Evolutionary conservation across 75 land plant genomes (phyloP).

Genomic region (Chamaecyparis obtusa): DNA sequence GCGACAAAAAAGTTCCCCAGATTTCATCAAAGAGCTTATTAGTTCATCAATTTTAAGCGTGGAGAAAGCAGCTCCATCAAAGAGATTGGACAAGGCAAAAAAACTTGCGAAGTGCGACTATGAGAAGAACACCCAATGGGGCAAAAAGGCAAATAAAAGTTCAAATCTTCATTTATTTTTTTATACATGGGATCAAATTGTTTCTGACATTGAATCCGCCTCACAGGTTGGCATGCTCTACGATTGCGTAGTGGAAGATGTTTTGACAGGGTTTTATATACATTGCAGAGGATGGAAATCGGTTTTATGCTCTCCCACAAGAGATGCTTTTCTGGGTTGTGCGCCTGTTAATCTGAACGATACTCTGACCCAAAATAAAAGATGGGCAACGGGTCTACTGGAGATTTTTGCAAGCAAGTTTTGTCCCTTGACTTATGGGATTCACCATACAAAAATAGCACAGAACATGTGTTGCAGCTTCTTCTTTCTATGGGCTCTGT

Average conservation of each 20-base stretch:
- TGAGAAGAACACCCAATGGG: slow-evolving; percentile 43
- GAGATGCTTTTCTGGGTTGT: slow-evolving; percentile 14
- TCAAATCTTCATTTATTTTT: too few relatives aligned
- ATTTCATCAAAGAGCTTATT: not conserved
- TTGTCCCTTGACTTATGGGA: slow-evolving; percentile 11
- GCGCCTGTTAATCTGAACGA: slow-evolving; percentile 15
- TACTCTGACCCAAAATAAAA: slow-evolving; percentile 20
- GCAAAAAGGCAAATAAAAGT: slow-evolving; percentile 25
- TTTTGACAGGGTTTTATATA: slow-evolving; percentile 18
- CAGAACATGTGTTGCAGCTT: slow-evolving; percentile 17
- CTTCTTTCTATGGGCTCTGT: slow-evolving; percentile 15
- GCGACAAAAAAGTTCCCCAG: not conserved
- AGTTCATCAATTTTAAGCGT: not conserved
- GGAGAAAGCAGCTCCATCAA: too few relatives aligned
- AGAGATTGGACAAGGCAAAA: slow-evolving; percentile 6
- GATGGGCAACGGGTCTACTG: slow-evolving; percentile 14
- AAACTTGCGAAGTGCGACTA: slow-evolving; percentile 23
- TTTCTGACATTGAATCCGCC: not conserved
- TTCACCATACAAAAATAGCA: slow-evolving; percentile 3
- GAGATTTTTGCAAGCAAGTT: slow-evolving; percentile 20
- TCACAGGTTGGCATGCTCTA: slow-evolving; percentile 25
- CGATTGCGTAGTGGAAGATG: slow-evolving; percentile 24
- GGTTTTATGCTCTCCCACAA: slow-evolving; percentile 6
- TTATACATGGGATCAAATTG: too few relatives aligned
- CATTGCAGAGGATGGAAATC: slow-evolving; percentile 25